These are phyloP conservation scores for Candida coleopterorum DNA, from an alignment of 805 yeast species.

Conservation along the genomic window DNA sequence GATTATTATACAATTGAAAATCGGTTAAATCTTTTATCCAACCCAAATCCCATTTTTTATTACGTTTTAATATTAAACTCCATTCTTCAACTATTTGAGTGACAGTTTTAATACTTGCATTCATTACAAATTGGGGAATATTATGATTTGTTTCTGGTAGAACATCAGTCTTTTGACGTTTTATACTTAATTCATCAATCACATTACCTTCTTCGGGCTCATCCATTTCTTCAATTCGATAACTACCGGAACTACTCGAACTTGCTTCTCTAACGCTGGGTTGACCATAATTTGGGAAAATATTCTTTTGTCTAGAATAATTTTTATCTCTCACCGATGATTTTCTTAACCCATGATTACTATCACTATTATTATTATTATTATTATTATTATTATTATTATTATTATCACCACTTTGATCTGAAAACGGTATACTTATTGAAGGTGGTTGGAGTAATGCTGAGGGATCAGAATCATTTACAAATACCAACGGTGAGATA, in stretches of 20 bases:
- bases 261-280: not conserved
- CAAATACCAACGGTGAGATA: conserved; percentile 1
- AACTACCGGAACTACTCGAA: not conserved
- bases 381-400: too few relatives aligned
- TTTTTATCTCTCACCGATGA: not conserved
- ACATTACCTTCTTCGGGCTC: not conserved
- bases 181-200: not conserved
- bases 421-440: not conserved
- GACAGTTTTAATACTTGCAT: conserved; percentile 30
- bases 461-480: not conserved
- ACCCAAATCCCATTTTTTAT: conserved; percentile 36
- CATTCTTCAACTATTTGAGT: conserved; percentile 37
- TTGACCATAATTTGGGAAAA: not conserved
- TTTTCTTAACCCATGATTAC: not conserved
- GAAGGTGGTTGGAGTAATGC: not conserved
- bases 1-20: conserved; percentile 38
- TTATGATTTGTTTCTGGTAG: conserved; percentile 1
- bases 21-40: conserved; percentile 74
- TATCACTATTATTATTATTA: too few relatives aligned
- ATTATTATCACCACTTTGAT: not conserved
- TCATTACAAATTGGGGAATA: conserved; percentile 20
- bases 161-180: conserved; percentile 5
- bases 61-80: conserved; percentile 37
- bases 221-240: not conserved
- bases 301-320: not conserved